Percentiles rank a stretch among this genome's conserved stretches.
Conservation (phyloP, 768 basidiomycete genomes). For the Lactifluus pinguis region DNA sequence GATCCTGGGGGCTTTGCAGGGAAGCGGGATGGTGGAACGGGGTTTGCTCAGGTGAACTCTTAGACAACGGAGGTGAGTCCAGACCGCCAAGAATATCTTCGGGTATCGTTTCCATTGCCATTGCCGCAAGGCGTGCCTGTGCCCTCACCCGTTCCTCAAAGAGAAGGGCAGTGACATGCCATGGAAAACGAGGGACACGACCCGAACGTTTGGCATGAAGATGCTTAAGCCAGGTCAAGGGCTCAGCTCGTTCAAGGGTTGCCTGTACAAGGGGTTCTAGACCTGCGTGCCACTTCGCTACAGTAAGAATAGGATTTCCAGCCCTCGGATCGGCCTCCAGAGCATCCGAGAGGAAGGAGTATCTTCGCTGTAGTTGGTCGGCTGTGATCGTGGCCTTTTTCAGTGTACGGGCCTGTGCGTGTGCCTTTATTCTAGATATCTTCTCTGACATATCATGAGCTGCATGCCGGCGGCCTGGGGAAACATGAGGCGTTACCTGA, state of each 20-base stretch:
- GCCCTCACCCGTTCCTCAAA: slow-evolving; percentile 55
- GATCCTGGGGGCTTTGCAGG: neutral
- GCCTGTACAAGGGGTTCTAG: slow-evolving; percentile 39
- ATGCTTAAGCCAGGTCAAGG: slow-evolving; percentile 68
- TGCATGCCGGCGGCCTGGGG: neutral
- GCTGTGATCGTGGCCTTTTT: slow-evolving; percentile 56
- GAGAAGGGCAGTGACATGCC: slow-evolving; percentile 61
- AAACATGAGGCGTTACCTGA: slow-evolving; percentile 33
- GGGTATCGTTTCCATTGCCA: slow-evolving; percentile 39
- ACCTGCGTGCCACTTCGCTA: slow-evolving; percentile 52
- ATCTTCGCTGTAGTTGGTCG: slow-evolving; percentile 59
- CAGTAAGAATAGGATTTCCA: slow-evolving; percentile 38
- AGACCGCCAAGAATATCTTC: slow-evolving; percentile 27
- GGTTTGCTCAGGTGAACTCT: slow-evolving; percentile 6
- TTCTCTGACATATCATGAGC: slow-evolving; percentile 36
- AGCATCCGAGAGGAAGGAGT: slow-evolving; percentile 41
- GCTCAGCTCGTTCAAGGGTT: slow-evolving; percentile 57
- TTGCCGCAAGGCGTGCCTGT: slow-evolving; percentile 28
- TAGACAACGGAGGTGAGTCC: slow-evolving; percentile 11
- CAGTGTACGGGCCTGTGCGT: slow-evolving; percentile 42
- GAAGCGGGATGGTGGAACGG: slow-evolving; percentile 20
- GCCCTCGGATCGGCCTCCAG: slow-evolving; percentile 25
- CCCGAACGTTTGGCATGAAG: slow-evolving; percentile 39
- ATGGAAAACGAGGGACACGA: slow-evolving; percentile 34
- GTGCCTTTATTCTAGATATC: slow-evolving; percentile 42